A percentile compares a stretch with the other conserved stretches of the same genome.
Evolutionary conservation across 441 rosid species (phyloP).

Genomic region (Codiaeum variegatum): DNA sequence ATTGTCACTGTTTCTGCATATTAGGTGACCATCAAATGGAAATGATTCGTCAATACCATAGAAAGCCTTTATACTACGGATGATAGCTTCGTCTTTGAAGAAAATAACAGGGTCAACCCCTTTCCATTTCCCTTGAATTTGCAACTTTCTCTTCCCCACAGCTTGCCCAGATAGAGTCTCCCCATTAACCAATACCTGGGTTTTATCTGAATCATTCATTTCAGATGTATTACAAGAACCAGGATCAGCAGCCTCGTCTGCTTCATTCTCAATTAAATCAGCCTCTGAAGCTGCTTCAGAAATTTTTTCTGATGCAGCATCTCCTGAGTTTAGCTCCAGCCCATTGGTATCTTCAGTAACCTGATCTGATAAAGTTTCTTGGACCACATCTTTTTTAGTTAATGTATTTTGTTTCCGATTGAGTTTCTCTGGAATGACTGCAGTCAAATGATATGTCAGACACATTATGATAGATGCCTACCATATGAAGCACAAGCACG

Average conservation of each 20-base stretch:
- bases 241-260: slow-evolving; percentile 32
- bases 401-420: slow-evolving; percentile 22
- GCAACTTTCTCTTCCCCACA: slow-evolving; percentile 60
- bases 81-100: slow-evolving; percentile 70
- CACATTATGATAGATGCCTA: slow-evolving; percentile 2
- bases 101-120: slow-evolving; percentile 89
- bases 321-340: slow-evolving; percentile 34
- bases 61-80: slow-evolving; percentile 67
- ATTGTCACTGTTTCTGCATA: slow-evolving; percentile 73
- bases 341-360: slow-evolving; percentile 28
- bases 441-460: slow-evolving; percentile 10
- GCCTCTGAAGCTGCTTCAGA: slow-evolving; percentile 40
- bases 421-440: slow-evolving; percentile 50
- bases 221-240: slow-evolving; percentile 25
- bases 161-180: slow-evolving; percentile 37
- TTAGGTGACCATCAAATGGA: slow-evolving; percentile 67
- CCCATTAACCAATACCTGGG: slow-evolving; percentile 30
- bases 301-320: slow-evolving; percentile 31
- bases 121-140: slow-evolving; percentile 84
- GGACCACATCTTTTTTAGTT: slow-evolving; percentile 28
- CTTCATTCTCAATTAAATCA: slow-evolving; percentile 35
- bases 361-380: slow-evolving; percentile 31
- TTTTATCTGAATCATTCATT: slow-evolving; percentile 31
- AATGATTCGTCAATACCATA: slow-evolving; percentile 80
- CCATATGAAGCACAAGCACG: neutral